These are phyloP conservation scores for Mycena venus DNA, from an alignment of 768 basidiomycete genomes.

Conservation along the genomic window DNA sequence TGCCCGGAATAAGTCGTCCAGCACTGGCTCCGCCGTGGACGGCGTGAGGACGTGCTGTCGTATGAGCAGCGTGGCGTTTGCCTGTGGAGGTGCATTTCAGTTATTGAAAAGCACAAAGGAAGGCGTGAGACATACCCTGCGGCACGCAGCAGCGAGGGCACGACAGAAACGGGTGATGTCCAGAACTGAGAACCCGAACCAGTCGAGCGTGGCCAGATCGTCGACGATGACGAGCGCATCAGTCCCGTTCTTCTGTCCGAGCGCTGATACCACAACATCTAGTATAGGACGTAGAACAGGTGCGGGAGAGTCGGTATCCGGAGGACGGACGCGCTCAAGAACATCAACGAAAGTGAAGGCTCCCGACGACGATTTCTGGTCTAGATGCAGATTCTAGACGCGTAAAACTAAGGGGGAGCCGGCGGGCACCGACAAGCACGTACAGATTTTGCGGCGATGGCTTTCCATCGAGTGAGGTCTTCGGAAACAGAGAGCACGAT, in stretches of 20 bases:
- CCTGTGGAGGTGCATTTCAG: conserved; percentile 49
- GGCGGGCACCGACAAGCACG: conserved; percentile 38
- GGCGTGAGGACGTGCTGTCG: conserved; percentile 74
- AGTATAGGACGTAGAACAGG: conserved; percentile 50
- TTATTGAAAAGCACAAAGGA: not conserved
- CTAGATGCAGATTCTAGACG: conserved; percentile 54
- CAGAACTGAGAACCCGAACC: conserved; percentile 70
- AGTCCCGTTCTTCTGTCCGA: conserved; percentile 30
- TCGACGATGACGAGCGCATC: conserved; percentile 74
- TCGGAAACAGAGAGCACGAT: conserved; percentile 73
- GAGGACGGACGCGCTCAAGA: conserved; percentile 50
- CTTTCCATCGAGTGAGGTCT: conserved; percentile 70
- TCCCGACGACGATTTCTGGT: conserved; percentile 51
- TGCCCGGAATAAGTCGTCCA: conserved; percentile 69
- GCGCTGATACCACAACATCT: conserved; percentile 48
- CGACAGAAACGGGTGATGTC: conserved; percentile 72
- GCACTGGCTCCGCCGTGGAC: conserved; percentile 51
- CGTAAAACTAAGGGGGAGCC: not conserved
- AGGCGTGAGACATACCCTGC: conserved; percentile 54
- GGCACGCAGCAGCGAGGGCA: conserved; percentile 68
- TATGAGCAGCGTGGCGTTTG: conserved; percentile 67
- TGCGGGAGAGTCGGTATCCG: conserved; percentile 32
- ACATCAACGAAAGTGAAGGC: conserved; percentile 70
- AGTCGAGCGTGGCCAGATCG: conserved; percentile 75
- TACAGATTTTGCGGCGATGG: conserved; percentile 75